Conservation (phyloP, 768 basidiomycete genomes). For the Hygrocybe punicea region DNA sequence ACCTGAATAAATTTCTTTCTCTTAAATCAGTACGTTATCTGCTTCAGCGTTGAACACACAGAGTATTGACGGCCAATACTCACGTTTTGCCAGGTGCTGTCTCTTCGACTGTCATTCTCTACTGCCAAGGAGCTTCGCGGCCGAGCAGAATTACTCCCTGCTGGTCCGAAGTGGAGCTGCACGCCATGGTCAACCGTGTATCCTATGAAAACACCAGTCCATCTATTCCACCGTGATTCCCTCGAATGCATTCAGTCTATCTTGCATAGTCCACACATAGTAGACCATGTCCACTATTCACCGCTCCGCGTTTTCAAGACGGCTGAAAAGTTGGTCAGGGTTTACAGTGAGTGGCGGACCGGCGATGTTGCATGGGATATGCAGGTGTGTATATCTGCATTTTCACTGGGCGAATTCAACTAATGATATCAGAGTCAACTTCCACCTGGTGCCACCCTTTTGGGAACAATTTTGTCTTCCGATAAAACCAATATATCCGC, state of each 20-base stretch:
- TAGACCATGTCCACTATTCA: too few species aligned
- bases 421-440: constrained; percentile 10
- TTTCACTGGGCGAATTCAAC: background rate
- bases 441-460: constrained; percentile 15
- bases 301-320: constrained; percentile 13
- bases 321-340: constrained; percentile 7
- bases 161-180: constrained; percentile 25
- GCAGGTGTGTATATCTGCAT: constrained; percentile 10
- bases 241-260: constrained; percentile 31
- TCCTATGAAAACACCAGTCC: constrained; percentile 24
- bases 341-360: constrained; percentile 24
- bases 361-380: constrained; percentile 22
- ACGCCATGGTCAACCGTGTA: constrained; percentile 8
- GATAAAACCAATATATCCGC: constrained; percentile 21
- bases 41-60: background rate
- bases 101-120: constrained; percentile 22
- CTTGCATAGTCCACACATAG: constrained; percentile 23
- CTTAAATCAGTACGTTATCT: constrained; percentile 22
- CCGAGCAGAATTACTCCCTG: constrained; percentile 26
- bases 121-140: constrained; percentile 26
- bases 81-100: constrained; percentile 10
- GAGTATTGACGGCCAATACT: background rate
- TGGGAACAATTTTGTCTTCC: constrained; percentile 15
- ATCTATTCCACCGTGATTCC: constrained; percentile 27
- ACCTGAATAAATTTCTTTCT: constrained; percentile 26